Base-by-base conservation (phyloP, 768 basidiomycete species). In the Kwoniella dendrophila region DNA sequence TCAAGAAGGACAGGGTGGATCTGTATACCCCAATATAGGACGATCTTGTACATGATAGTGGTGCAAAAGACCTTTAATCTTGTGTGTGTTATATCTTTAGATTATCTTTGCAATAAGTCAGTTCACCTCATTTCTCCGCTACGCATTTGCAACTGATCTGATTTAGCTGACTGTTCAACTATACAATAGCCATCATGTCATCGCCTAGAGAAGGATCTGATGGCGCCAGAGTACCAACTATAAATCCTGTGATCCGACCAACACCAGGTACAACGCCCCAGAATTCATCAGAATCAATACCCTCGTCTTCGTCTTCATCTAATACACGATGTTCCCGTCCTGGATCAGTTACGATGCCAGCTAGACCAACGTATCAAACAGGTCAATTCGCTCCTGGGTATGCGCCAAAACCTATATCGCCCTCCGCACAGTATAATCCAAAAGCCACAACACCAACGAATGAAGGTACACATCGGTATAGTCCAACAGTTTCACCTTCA, bases 401-500 rank as follows among this genome's bases (percentile, higher is more conserved):
- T 1, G 12, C 59, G 27, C 47, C 33, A 6, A 60, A 60, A 22
- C 59, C 59, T 0, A 30, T 11, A 0, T 60, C 59, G 0, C 59
- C 59, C 11, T 53, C 59, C 10, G 32, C 18, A 10, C 40, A 59
- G 11, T 27, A 16, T 34, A 51, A 44, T 8, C 2, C 41, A 60
- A n/a, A 40, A 40, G 30, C 50, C 29, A 60, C 59, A 12, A 60
- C 59, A 7, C 59, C 59, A 12, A 60, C 59, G 7, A 29, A 38
- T 8, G 59, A 60, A 16, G 33, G 11, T 18, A 7, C 49, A 0
- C 16, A 18, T 4, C 29, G 50, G 29, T 29, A 60, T 30, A 60
- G 59, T 54, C 51, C 59, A 3, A 44, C 50, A 40, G 45, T 60
- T 32, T 45, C 50, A 12, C 50, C 48, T 10, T 60, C 51, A 4